Percentiles rank a stretch among this genome's conserved stretches.
phyloP scores from a whole-genome alignment of 1,284 basidiomycete species.

The Microbotryum saponariae region DNA sequence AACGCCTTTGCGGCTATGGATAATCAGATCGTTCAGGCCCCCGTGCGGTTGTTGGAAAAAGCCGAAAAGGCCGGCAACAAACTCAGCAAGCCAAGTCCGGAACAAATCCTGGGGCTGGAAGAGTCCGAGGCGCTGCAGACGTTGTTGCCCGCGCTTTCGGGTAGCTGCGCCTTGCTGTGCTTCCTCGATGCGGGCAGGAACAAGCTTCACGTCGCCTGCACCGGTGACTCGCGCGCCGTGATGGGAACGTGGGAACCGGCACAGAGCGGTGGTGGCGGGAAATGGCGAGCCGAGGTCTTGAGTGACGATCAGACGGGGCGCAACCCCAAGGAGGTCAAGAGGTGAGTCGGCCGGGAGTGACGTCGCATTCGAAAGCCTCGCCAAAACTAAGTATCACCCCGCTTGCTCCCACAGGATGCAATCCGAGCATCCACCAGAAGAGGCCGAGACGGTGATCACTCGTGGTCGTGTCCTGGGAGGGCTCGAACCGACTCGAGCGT shows the following conservation, averaged over 20 bases:
- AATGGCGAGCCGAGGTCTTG: constrained; percentile 84
- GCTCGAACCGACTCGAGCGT: constrained; percentile 72
- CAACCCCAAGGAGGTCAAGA: constrained; percentile 66
- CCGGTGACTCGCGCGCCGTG: constrained; percentile 91
- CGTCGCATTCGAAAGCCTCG: constrained; percentile 17
- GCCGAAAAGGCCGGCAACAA: constrained; percentile 28
- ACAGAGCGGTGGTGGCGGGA: constrained; percentile 46
- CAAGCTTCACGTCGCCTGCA: constrained; percentile 79
- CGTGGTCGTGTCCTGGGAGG: constrained; percentile 84
- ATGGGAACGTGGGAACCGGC: constrained; percentile 79
- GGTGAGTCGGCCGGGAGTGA: constrained; percentile 34
- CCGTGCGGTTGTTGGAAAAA: constrained; percentile 59
- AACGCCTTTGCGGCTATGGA: constrained; percentile 72
- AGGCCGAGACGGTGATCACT: constrained; percentile 71
- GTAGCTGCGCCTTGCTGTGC: constrained; percentile 80
- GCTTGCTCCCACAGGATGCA: constrained; percentile 55
- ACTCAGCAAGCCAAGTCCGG: neutral
- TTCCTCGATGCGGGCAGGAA: constrained; percentile 72
- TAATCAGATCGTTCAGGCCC: constrained; percentile 63
- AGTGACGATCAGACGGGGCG: constrained; percentile 92
- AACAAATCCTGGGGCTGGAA: constrained; percentile 15
- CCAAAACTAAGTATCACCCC: neutral
- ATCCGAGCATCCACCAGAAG: constrained; percentile 77
- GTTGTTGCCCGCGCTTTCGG: constrained; percentile 69
- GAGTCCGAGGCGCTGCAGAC: constrained; percentile 42